Evolutionary conservation across 2,329 filamentous ascomycete species (phyloP).

Genomic region (Aspergillus sojae): DNA sequence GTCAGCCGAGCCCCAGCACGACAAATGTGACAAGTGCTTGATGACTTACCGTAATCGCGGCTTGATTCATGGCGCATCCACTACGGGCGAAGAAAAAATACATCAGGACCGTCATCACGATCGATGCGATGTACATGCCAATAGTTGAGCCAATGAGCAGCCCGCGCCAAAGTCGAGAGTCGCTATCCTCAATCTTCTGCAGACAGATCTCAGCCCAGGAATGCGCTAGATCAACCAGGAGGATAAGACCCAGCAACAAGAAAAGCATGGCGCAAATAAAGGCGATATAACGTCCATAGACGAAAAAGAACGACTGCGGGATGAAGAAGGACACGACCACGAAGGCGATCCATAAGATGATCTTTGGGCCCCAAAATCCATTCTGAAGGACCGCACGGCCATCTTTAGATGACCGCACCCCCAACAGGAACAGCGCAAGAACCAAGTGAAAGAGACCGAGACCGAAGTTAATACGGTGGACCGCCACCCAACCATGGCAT

Average conservation of each 20-base stretch:
- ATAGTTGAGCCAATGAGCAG: conserved; percentile 90
- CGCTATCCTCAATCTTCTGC: conserved; percentile 85
- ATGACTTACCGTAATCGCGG: conserved; percentile 73
- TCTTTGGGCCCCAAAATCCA: conserved; percentile 98
- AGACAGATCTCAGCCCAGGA: conserved; percentile 97
- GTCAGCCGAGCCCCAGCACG: conserved; percentile 19
- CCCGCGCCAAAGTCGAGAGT: conserved; percentile 81
- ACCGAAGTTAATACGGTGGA: conserved; percentile 97
- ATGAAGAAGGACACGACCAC: conserved; percentile 94
- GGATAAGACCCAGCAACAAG: conserved; percentile 85
- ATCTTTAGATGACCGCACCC: conserved; percentile 84
- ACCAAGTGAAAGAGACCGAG: conserved; percentile 92
- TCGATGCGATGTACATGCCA: conserved; percentile 86
- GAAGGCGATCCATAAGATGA: conserved; percentile 83
- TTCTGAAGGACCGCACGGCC: conserved; percentile 89
- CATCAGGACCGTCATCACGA: conserved; percentile 95
- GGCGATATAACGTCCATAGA: conserved; percentile 94
- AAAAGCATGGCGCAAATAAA: conserved; percentile 89
- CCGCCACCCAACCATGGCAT: conserved; percentile 94
- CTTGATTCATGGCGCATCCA: conserved; percentile 93
- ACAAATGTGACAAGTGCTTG: conserved; percentile 10
- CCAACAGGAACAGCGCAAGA: conserved; percentile 80
- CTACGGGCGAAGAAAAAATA: conserved; percentile 90
- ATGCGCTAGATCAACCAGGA: conserved; percentile 92
- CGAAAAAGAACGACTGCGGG: conserved; percentile 89